These are phyloP conservation scores for Hibiscus mutabilis DNA, from an alignment of 345 rosid genomes.

Conservation along the genomic window DNA sequence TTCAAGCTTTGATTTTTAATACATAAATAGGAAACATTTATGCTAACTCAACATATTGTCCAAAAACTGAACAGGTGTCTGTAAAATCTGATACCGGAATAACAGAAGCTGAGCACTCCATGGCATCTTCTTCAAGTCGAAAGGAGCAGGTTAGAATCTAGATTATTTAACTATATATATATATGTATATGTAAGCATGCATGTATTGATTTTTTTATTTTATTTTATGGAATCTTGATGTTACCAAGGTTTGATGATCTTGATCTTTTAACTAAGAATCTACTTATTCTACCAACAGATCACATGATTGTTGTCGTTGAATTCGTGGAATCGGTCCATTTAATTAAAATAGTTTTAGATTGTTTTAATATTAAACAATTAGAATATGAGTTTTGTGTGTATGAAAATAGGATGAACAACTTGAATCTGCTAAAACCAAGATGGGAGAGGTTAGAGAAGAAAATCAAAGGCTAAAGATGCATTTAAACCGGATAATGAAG, in stretches of 20 bases:
- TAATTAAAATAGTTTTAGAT: too few relatives aligned
- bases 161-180: too few relatives aligned
- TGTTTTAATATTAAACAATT: too few relatives aligned
- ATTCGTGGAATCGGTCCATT: too few relatives aligned
- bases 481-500: conserved; percentile 39
- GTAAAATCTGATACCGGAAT: not conserved
- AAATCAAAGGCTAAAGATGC: conserved; percentile 58
- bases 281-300: too few relatives aligned
- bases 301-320: too few relatives aligned
- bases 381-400: too few relatives aligned
- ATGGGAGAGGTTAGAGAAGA: conserved; percentile 72
- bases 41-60: not conserved
- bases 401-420: conserved; percentile 28
- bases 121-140: conserved; percentile 10
- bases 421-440: conserved; percentile 60
- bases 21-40: not conserved
- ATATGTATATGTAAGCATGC: too few relatives aligned
- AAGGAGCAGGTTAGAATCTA: not conserved
- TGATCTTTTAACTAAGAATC: too few relatives aligned
- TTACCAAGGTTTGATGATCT: too few relatives aligned
- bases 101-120: conserved; percentile 4
- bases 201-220: too few relatives aligned
- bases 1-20: not conserved
- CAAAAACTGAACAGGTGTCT: not conserved
- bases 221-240: too few relatives aligned